A percentile compares a stretch with the other conserved stretches of the same genome.
Conservation (phyloP, 2,329 filamentous ascomycete genomes). For the Xylariaceae sp. region DNA sequence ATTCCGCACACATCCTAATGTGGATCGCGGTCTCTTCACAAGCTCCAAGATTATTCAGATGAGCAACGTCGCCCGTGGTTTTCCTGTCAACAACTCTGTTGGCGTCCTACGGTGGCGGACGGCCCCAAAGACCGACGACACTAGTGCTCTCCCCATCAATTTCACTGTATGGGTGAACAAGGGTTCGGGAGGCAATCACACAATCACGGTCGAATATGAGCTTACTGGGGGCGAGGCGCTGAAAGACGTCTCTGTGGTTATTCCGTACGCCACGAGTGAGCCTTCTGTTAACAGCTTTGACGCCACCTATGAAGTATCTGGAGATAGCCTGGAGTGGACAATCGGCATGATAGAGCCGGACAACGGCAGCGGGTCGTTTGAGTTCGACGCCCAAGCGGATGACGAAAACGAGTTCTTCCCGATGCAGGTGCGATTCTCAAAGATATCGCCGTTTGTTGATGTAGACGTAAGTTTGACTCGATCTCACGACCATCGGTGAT, state of each 20-base stretch:
- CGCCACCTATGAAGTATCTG: conserved; percentile 87
- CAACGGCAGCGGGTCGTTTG: conserved; percentile 81
- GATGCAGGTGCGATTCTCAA: conserved; percentile 87
- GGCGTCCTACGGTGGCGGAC: conserved; percentile 92
- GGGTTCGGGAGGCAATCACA: conserved; percentile 72
- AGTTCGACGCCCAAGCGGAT: conserved; percentile 85
- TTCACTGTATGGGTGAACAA: conserved; percentile 99
- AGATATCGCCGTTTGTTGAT: conserved; percentile 80
- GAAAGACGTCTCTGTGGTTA: conserved; percentile 79
- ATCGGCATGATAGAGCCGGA: conserved; percentile 81
- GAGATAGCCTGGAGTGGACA: conserved; percentile 90
- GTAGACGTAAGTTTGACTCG: conserved; percentile 72
- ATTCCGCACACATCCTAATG: conserved; percentile 94
- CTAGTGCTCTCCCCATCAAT: conserved; percentile 80
- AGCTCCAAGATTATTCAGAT: conserved; percentile 81
- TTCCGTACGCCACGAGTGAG: conserved; percentile 81
- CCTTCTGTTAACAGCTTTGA: conserved; percentile 90
- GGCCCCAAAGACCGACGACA: conserved; percentile 73
- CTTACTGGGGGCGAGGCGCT: conserved; percentile 74
- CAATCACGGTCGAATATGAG: conserved; percentile 93
- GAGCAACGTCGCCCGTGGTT: conserved; percentile 80
- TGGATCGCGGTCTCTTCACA: conserved; percentile 85
- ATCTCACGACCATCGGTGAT: not conserved
- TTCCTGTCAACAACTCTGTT: conserved; percentile 91
- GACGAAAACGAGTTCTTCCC: conserved; percentile 97